phyloP scores from a whole-genome alignment of 2,329 filamentous ascomycete genomes.

The Sphaerulina populicola region DNA sequence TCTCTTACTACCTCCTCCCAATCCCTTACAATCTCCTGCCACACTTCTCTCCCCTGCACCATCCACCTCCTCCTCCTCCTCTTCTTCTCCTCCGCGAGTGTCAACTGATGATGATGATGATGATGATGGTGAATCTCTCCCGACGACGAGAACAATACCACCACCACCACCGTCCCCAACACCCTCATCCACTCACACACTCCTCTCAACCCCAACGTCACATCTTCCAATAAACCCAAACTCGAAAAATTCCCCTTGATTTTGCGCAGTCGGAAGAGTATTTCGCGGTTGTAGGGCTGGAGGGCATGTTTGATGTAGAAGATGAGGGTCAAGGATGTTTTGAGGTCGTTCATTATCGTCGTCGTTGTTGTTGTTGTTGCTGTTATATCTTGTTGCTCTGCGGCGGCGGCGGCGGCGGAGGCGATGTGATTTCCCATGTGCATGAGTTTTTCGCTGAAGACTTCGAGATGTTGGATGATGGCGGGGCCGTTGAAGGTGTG shows the following conservation, averaged over 20 bases:
- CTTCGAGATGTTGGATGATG: neutral
- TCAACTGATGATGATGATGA: neutral
- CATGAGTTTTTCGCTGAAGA: neutral
- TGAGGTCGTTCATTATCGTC: neutral
- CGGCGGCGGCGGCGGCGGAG: neutral
- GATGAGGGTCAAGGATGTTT: neutral
- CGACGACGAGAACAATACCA: no score
- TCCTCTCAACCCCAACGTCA: neutral
- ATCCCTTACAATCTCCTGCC: neutral
- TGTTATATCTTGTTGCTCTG: no score
- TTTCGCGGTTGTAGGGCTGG: neutral
- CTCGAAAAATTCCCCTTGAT: neutral
- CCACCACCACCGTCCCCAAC: neutral
- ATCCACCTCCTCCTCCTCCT: slow-evolving; percentile 3
- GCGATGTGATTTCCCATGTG: neutral
- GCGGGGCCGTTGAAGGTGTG: neutral
- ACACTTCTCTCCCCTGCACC: neutral
- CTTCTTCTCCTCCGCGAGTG: slow-evolving; percentile 1
- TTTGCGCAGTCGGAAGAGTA: neutral
- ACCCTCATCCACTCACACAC: neutral
- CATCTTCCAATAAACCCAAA: neutral
- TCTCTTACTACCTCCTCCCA: neutral
- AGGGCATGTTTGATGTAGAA: slow-evolving; percentile 2
- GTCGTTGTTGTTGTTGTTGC: no score
- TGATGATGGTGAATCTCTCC: no score